A percentile compares a stretch with the other conserved stretches of the same genome.
phyloP scores from a whole-genome alignment of 1,284 basidiomycete genomes.

The Naganishia albida region DNA sequence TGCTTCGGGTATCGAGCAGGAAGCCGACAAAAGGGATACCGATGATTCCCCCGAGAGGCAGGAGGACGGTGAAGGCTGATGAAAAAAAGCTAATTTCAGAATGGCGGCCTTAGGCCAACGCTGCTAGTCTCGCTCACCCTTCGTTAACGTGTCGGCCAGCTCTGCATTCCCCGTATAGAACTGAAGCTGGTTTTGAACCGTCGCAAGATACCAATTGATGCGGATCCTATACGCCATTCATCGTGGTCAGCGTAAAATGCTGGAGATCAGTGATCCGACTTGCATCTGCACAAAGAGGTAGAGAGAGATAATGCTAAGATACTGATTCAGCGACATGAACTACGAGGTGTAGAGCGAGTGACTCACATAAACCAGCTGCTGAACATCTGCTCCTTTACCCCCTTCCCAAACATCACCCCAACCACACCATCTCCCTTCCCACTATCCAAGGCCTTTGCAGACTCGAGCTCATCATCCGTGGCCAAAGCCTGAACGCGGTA shows the following conservation, averaged over 20 bases:
- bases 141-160: constrained; percentile 45
- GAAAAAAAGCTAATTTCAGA: too few relatives aligned
- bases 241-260: not conserved
- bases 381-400: constrained; percentile 45
- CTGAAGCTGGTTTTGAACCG: constrained; percentile 48
- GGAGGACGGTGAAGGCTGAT: constrained; percentile 51
- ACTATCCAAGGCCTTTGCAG: constrained; percentile 36
- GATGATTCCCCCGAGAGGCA: constrained; percentile 52
- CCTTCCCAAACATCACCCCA: constrained; percentile 47
- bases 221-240: constrained; percentile 41
- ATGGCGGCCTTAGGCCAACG: too few relatives aligned
- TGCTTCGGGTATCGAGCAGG: constrained; percentile 48
- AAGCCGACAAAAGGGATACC: constrained; percentile 49
- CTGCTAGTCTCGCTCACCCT: too few relatives aligned
- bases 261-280: not conserved
- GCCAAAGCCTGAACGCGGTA: constrained; percentile 34
- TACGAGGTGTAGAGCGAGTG: not conserved
- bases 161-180: constrained; percentile 46
- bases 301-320: constrained; percentile 37
- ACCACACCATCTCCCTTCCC: constrained; percentile 44
- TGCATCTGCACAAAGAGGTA: constrained; percentile 47
- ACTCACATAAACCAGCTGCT: constrained; percentile 50
- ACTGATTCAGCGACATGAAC: not conserved
- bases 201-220: constrained; percentile 54
- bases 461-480: constrained; percentile 36